Conservation (phyloP, 177 flowering plant genomes). For the Vitis hybrid region DNA sequence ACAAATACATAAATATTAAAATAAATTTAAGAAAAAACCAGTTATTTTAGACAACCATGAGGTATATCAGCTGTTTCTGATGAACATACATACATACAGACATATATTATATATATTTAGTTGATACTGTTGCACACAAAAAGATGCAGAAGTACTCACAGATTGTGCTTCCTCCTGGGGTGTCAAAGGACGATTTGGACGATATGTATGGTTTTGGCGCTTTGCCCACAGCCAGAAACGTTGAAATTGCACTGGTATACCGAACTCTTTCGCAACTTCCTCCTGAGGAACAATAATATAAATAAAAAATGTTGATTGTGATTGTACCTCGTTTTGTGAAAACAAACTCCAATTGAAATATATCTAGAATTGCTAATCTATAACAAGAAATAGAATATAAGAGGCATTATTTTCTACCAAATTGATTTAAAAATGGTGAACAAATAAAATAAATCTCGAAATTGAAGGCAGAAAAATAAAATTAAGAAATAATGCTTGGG, state of each 20-base stretch:
- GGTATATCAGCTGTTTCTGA: neutral
- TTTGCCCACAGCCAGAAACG: slow-evolving; percentile 70
- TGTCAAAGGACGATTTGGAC: slow-evolving; percentile 63
- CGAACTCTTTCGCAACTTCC: slow-evolving; percentile 53
- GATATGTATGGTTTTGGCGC: slow-evolving; percentile 62
- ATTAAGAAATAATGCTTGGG: neutral
- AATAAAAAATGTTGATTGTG: neutral
- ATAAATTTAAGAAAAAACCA: too few relatives aligned
- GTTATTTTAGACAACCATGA: too few relatives aligned
- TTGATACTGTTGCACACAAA: neutral
- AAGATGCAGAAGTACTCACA: slow-evolving; percentile 21
- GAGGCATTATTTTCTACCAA: too few relatives aligned
- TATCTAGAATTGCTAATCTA: slow-evolving; percentile 6
- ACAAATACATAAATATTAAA: too few relatives aligned
- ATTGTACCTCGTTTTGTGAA: neutral
- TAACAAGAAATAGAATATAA: neutral
- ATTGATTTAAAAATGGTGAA: neutral
- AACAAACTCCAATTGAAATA: slow-evolving; percentile 22
- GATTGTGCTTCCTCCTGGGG: slow-evolving; percentile 48
- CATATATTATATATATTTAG: neutral
- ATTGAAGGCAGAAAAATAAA: neutral
- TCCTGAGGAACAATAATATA: slow-evolving; percentile 26
- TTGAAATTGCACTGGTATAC: slow-evolving; percentile 57
- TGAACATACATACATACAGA: too few relatives aligned
- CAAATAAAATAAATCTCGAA: neutral